Evolutionary conservation across 148 eudicot species (phyloP).

Genomic region (Talinum fruticosum): DNA sequence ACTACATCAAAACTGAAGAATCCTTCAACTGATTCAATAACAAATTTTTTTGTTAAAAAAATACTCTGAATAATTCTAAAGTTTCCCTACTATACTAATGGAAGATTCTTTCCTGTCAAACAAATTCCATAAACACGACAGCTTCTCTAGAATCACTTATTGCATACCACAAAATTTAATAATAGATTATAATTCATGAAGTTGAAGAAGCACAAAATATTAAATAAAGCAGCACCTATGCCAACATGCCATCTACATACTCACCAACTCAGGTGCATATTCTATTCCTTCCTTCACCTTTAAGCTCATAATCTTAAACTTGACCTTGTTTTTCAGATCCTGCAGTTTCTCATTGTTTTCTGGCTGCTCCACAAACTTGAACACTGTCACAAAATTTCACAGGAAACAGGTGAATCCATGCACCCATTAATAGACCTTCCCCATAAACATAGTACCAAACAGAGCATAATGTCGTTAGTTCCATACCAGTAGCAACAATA

Average conservation of each 20-base stretch:
- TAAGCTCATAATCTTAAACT: slow-evolving; percentile 94
- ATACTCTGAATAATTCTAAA: neutral
- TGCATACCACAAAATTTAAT: neutral
- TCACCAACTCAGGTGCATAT: slow-evolving; percentile 83
- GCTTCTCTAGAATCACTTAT: neutral
- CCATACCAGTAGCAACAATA: slow-evolving; percentile 59
- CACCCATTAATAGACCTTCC: neutral
- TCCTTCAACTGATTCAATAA: neutral
- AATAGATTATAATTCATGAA: neutral
- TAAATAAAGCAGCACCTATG: too few species aligned
- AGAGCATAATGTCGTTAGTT: neutral
- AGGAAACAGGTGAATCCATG: slow-evolving; percentile 1
- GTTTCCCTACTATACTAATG: neutral
- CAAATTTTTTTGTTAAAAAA: too few species aligned
- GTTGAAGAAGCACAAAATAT: neutral
- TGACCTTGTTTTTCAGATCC: slow-evolving; percentile 66
- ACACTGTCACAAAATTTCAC: slow-evolving; percentile 45
- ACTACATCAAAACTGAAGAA: neutral
- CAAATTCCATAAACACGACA: neutral
- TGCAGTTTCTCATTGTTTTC: slow-evolving; percentile 80
- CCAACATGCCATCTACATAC: too few species aligned
- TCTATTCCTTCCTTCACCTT: slow-evolving; percentile 82
- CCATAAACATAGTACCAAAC: neutral
- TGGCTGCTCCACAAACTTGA: slow-evolving; percentile 95
- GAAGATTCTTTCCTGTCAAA: neutral